Evolutionary conservation across 2,329 filamentous ascomycete species (phyloP).

Genomic region (Fusarium poae): DNA sequence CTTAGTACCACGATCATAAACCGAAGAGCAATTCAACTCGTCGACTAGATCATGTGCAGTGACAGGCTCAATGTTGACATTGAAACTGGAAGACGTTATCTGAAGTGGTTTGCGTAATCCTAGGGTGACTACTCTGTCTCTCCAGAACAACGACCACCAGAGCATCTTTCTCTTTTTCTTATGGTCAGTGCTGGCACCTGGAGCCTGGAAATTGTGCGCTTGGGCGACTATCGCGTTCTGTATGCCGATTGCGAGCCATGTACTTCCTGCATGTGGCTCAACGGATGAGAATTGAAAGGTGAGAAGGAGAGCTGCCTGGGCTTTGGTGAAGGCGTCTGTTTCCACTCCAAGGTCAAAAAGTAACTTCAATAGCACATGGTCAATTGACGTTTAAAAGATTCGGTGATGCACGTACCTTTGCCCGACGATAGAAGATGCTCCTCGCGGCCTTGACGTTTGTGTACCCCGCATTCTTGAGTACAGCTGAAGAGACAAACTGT

Average conservation of each 20-base stretch:
- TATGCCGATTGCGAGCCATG: slow-evolving; percentile 33
- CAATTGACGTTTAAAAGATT: not conserved
- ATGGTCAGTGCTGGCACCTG: not conserved
- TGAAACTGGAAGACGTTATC: slow-evolving; percentile 21
- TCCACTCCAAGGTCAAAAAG: slow-evolving; percentile 33
- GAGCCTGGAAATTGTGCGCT: slow-evolving; percentile 30
- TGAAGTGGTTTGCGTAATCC: slow-evolving; percentile 16
- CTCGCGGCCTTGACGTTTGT: slow-evolving; percentile 32
- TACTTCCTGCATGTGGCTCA: slow-evolving; percentile 35
- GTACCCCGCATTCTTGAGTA: slow-evolving; percentile 39
- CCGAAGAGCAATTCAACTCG: not conserved
- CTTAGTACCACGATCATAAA: slow-evolving; percentile 6
- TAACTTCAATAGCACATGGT: not conserved
- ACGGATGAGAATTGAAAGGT: slow-evolving; percentile 37
- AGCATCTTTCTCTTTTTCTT: slow-evolving; percentile 22
- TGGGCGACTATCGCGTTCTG: slow-evolving; percentile 37
- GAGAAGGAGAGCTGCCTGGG: slow-evolving; percentile 31
- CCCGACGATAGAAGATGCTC: slow-evolving; percentile 35
- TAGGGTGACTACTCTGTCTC: slow-evolving; percentile 16
- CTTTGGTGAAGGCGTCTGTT: slow-evolving; percentile 27
- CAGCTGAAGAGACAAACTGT: slow-evolving; percentile 33
- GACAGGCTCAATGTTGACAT: slow-evolving; percentile 2
- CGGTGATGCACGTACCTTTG: slow-evolving; percentile 10
- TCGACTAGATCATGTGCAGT: not conserved
- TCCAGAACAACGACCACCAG: slow-evolving; percentile 34